These are phyloP conservation scores for Pseudozyma sp. DNA, from an alignment of 1,284 basidiomycete genomes.

Conservation along the genomic window DNA sequence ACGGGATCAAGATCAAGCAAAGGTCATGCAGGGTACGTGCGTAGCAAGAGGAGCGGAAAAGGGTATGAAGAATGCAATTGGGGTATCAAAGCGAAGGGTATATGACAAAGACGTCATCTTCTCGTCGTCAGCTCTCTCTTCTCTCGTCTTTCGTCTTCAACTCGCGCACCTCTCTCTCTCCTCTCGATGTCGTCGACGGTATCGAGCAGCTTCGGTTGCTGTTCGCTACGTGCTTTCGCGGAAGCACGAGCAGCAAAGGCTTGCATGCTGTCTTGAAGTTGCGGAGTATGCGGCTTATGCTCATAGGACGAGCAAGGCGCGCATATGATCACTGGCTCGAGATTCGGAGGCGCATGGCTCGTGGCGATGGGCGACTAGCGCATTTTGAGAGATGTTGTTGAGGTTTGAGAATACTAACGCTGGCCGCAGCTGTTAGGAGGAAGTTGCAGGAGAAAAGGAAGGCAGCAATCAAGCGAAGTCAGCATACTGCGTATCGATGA, in stretches of 20 bases:
- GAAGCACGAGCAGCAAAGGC: not conserved
- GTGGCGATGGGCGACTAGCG: too few species aligned
- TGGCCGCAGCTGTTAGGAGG: slow-evolving; percentile 52
- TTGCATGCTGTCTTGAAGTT: not conserved
- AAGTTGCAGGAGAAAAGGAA: not conserved
- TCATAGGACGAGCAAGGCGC: too few species aligned
- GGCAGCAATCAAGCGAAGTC: not conserved
- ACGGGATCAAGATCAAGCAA: not conserved
- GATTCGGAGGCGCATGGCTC: not conserved
- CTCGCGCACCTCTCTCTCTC: slow-evolving; percentile 35
- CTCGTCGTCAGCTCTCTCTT: slow-evolving; percentile 56
- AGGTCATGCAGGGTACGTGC: not conserved
- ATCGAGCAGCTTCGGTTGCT: not conserved
- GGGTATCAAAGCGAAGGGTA: slow-evolving; percentile 49
- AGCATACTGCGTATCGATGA: not conserved
- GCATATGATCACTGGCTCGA: not conserved
- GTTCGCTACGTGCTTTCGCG: not conserved
- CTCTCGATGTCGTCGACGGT: not conserved
- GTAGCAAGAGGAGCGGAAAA: not conserved
- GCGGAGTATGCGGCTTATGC: too few species aligned
- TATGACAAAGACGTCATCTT: slow-evolving; percentile 51
- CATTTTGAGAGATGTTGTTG: slow-evolving; percentile 8
- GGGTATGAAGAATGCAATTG: slow-evolving; percentile 28
- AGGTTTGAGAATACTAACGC: slow-evolving; percentile 47
- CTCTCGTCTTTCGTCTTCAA: slow-evolving; percentile 19